These are phyloP conservation scores for Canna indica DNA, from an alignment of 176 grass and related monocot genomes.

Conservation along the genomic window DNA sequence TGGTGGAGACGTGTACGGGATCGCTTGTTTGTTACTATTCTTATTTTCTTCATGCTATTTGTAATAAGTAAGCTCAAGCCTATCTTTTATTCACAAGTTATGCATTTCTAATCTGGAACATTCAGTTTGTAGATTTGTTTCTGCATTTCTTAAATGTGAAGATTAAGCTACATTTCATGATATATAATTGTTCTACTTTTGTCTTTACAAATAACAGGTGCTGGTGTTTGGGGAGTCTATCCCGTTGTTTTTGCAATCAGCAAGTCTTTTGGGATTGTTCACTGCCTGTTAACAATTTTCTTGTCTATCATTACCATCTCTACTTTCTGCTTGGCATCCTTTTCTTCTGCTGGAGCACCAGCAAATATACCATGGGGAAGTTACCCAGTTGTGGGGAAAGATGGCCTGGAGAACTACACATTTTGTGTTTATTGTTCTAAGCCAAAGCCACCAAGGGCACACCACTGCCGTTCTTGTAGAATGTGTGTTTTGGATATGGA, in stretches of 20 bases:
- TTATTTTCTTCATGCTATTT: slow-evolving; percentile 69
- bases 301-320: slow-evolving; percentile 58
- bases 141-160: not conserved
- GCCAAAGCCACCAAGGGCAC: slow-evolving; percentile 86
- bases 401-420: slow-evolving; percentile 73
- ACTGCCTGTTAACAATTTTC: slow-evolving; percentile 46
- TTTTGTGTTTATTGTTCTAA: slow-evolving; percentile 75
- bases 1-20: slow-evolving; percentile 63
- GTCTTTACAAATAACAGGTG: slow-evolving; percentile 37
- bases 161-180: not conserved
- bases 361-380: slow-evolving; percentile 65
- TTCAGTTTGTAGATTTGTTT: not conserved
- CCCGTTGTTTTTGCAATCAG: slow-evolving; percentile 70
- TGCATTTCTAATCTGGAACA: not conserved
- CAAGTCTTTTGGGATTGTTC: slow-evolving; percentile 68
- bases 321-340: slow-evolving; percentile 70
- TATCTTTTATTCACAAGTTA: not conserved
- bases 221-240: slow-evolving; percentile 81
- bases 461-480: slow-evolving; percentile 96
- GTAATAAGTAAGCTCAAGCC: slow-evolving; percentile 61
- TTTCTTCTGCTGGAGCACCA: slow-evolving; percentile 58
- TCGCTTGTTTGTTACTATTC: slow-evolving; percentile 61
- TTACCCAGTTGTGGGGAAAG: slow-evolving; percentile 79
- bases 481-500: slow-evolving; percentile 96
- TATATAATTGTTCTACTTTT: not conserved